Conservation (phyloP, 192 early-diverging fungal species). For the Coemansia sp. region DNA sequence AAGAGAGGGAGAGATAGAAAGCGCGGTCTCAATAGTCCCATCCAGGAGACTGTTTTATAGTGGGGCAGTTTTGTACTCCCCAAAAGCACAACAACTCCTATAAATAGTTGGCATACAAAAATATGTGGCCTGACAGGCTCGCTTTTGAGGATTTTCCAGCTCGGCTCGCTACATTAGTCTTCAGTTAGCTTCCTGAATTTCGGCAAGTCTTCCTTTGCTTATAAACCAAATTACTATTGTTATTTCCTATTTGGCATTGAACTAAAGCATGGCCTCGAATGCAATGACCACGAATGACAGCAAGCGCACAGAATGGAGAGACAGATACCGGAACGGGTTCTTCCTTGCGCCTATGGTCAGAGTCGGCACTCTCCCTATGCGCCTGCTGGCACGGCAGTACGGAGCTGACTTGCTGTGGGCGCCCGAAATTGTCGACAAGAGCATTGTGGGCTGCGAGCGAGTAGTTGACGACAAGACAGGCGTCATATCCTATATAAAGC, state of each 20-base stretch:
- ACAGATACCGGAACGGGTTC: constrained; percentile 51
- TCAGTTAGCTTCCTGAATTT: not conserved
- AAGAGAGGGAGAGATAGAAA: not conserved
- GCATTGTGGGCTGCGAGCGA: constrained; percentile 72
- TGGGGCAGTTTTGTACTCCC: not conserved
- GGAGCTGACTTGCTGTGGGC: constrained; percentile 94
- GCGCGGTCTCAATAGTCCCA: not conserved
- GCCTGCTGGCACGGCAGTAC: constrained; percentile 79
- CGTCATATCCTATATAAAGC: constrained; percentile 74
- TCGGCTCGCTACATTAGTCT: not conserved
- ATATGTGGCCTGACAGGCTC: too few species aligned
- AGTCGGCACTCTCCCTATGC: constrained; percentile 86
- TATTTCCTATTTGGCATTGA: not conserved
- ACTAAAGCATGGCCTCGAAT: not conserved
- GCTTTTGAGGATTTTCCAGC: not conserved
- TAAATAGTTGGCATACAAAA: not conserved
- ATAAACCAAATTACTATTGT: not conserved
- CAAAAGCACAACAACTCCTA: not conserved
- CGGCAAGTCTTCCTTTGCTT: not conserved
- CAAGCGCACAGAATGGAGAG: constrained; percentile 12
- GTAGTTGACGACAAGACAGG: constrained; percentile 70
- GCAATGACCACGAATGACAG: constrained; percentile 3
- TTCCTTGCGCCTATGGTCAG: constrained; percentile 98
- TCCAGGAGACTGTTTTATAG: not conserved
- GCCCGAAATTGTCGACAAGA: constrained; percentile 86